Percentiles rank a stretch among this genome's conserved stretches.
phyloP scores from a whole-genome alignment of 106 monocot species.

The Dendrobium catenatum region DNA sequence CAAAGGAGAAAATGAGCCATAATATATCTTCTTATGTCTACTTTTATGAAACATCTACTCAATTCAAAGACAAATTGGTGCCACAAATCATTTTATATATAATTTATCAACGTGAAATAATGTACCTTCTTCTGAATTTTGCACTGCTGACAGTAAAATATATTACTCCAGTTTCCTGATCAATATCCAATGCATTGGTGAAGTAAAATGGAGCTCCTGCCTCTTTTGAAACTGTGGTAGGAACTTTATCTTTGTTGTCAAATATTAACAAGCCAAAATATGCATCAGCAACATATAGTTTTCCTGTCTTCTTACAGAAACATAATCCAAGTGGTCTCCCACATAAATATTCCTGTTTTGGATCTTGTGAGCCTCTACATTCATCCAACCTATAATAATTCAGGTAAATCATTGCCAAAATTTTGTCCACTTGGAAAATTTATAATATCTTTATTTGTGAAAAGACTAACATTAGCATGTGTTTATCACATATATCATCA shows the following conservation, averaged over 20 bases:
- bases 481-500: too few relatives aligned
- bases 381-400: slow-evolving; percentile 20
- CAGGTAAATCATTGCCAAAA: too few relatives aligned
- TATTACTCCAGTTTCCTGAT: slow-evolving; percentile 35
- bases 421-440: too few relatives aligned
- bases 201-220: slow-evolving; percentile 23
- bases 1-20: too few relatives aligned
- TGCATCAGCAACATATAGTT: slow-evolving; percentile 78
- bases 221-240: slow-evolving; percentile 14
- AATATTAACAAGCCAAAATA: slow-evolving; percentile 45
- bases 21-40: too few relatives aligned
- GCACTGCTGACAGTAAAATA: slow-evolving; percentile 77
- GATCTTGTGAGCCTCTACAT: slow-evolving; percentile 37
- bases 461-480: too few relatives aligned
- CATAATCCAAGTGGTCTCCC: slow-evolving; percentile 64
- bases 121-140: slow-evolving; percentile 50
- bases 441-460: too few relatives aligned
- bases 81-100: background rate
- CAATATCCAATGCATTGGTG: slow-evolving; percentile 65
- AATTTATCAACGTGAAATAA: background rate
- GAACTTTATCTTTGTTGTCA: slow-evolving; percentile 7
- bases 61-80: too few relatives aligned
- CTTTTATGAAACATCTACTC: too few relatives aligned
- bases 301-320: slow-evolving; percentile 39
- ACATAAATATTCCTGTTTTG: slow-evolving; percentile 34